These are phyloP conservation scores for Cucumis sativus DNA, from an alignment of 306 rosid genomes.

Conservation along the genomic window DNA sequence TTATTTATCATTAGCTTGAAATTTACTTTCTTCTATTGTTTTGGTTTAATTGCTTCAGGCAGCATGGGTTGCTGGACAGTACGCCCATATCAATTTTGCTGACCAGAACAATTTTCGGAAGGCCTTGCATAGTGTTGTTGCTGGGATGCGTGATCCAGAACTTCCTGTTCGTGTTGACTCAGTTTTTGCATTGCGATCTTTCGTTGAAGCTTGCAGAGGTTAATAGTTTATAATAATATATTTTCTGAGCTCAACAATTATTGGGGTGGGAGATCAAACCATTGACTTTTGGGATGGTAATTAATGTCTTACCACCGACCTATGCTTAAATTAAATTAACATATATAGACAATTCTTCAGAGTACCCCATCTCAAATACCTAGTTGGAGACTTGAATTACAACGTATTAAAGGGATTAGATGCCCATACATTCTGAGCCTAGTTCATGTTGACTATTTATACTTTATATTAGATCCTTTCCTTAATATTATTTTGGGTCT, in stretches of 20 bases:
- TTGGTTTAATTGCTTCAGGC: constrained; percentile 39
- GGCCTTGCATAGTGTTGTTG: constrained; percentile 78
- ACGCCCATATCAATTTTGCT: constrained; percentile 67
- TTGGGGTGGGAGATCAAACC: not conserved
- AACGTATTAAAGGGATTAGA: not conserved
- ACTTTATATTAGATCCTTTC: not conserved
- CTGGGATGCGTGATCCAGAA: constrained; percentile 84
- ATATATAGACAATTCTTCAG: not conserved
- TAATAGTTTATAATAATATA: not conserved
- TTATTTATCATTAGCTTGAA: not conserved
- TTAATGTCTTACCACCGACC: not conserved
- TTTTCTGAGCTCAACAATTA: no score
- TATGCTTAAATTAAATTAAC: not conserved
- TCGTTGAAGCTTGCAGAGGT: constrained; percentile 93
- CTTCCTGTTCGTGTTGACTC: constrained; percentile 98
- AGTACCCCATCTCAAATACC: not conserved
- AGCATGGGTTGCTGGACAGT: constrained; percentile 98
- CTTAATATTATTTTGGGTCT: not conserved
- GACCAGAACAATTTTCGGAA: constrained; percentile 78
- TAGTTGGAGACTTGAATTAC: not conserved
- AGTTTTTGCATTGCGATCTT: constrained; percentile 87
- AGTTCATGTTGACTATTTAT: not conserved
- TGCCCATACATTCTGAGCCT: not conserved
- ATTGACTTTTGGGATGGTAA: not conserved
- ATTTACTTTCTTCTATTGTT: not conserved